phyloP scores from a whole-genome alignment of 495 filamentous ascomycete genomes.

The Lepraria neglecta region DNA sequence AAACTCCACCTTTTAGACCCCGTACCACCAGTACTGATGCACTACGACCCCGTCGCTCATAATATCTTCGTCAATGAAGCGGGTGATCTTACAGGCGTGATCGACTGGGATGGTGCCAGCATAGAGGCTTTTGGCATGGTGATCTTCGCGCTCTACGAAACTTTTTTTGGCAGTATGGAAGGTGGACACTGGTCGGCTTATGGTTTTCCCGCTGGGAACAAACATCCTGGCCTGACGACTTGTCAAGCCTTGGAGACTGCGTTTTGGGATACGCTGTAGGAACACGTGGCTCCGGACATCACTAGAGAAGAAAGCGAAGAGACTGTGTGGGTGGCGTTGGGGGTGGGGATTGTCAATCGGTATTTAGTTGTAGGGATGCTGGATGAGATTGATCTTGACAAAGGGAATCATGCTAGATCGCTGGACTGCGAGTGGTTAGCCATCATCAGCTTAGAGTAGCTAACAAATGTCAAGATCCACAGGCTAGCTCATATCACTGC shows the following conservation, averaged over 20 bases:
- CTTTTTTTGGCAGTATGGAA: background rate
- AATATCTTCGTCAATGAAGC: background rate
- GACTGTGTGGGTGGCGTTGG: background rate
- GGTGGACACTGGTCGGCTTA: background rate
- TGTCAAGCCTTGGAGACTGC: background rate
- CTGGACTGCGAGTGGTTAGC: background rate
- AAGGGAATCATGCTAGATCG: background rate
- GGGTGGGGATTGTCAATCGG: background rate
- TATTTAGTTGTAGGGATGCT: background rate
- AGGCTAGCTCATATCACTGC: too few species aligned
- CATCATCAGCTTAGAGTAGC: too few species aligned
- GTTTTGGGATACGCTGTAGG: background rate
- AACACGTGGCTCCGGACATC: background rate
- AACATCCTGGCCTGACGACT: background rate
- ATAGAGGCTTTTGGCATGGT: background rate
- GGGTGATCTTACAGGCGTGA: background rate
- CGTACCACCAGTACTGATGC: background rate
- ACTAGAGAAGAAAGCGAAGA: background rate
- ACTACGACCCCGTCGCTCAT: background rate
- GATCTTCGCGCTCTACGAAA: constrained; percentile 1
- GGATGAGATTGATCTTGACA: background rate
- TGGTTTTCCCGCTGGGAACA: background rate
- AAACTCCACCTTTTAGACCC: background rate
- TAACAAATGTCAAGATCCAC: too few species aligned
- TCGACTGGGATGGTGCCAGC: background rate